Base-by-base conservation (phyloP, 2,329 filamentous ascomycete genomes). In the Aspergillus neoniger region DNA sequence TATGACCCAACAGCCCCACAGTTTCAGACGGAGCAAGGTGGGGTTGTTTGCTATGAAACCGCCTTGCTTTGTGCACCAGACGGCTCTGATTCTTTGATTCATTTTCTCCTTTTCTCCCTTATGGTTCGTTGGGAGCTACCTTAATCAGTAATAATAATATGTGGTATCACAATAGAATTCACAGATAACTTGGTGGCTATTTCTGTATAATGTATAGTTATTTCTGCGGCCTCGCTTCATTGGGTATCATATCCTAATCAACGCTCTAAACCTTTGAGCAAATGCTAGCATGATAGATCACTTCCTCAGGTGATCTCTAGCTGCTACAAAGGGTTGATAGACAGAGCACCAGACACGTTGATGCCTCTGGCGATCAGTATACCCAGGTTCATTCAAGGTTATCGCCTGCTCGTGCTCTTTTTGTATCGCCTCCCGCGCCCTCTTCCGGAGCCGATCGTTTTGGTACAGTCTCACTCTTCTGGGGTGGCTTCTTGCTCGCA, bases 361-460 rank as follows among this genome's bases (percentile, higher is more conserved):
- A 49, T 14, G 14, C 25, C 44, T n/a, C 44, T 49, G 14, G 15
- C 14, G 8, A 49, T 28, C 15, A 25, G 14, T 15, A 28, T 23
- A 48, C 44, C 19, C 14, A 52, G 41, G 32, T 43, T 57, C 30
- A 59, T 38, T 23, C 30, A 48, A 9, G 10, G 5, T 17, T 15
- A 58, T 53, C 53, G 36, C 38, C 38, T 30, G 25, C 65, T 19
- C 72, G 70, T 12, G 67, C 55, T 17, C 68, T 70, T 60, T 75
- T 75, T 21, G 67, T 51, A 36, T 64, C 65, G 52, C 59, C 62
- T 9, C 69, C 72, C 4, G 62, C 51, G 14, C 63, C 49, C 12
- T 68, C 65, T 48, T 70, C 70, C 23, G 53, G 50, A 39, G 64
- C 70, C 17, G 72, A 63, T 25, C 75, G 69, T 63, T 76, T 77